Evolutionary conservation across 176 grass and related monocot species (phyloP), one percentile per base, ranked within the genome.

Genomic region (Rhynchospora tenuis): DNA sequence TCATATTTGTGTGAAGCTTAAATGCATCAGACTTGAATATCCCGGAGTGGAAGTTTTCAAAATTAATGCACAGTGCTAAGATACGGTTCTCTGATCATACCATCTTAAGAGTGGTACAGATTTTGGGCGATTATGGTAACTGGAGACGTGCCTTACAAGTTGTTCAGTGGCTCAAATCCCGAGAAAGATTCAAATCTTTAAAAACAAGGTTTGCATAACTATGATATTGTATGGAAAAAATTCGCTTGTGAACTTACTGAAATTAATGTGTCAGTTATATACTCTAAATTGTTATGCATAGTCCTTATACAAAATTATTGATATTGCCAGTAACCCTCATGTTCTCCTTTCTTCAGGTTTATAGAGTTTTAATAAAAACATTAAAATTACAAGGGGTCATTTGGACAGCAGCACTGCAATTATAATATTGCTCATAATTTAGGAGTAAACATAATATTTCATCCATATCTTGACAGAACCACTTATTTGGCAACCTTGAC

Each of bases 61-160:
- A 93, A 84, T 86, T 98, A 45, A 90, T 98, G 84, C 95, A 98
- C 81, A 86, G 83, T 89, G 90, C 91, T 55, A 57, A 91, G 79
- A 95, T 98, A 65, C 91, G 91, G 82, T 98, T 98, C 84, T 91
- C 92, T 12, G 95, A 98, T 84, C 91, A 98, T 64, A 93, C 92
- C 19, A 87, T 98, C 46, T 83, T 98, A 81, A 90, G 92, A 73
- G 70, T 93, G 33, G 91, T 98, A 82, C 95, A 98, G 70, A 79
- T 93, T 54, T 89, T 98, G 61, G 95, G 95, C 65, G 82, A 77
- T 87, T 89, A 87, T 84, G 90, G 92, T 59, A 98, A 98, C 83
- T 98, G 95, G 95, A 95, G 86, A 87, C 52, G 86, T 78, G 90
- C 91, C 77, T 76, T 98, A 79, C 95, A 98, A 87, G 88, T 98